A percentile compares a stretch with the other conserved stretches of the same genome.
These are phyloP conservation scores for Apium graveolens DNA, from an alignment of 129 eudicot species.

Conservation along the genomic window DNA sequence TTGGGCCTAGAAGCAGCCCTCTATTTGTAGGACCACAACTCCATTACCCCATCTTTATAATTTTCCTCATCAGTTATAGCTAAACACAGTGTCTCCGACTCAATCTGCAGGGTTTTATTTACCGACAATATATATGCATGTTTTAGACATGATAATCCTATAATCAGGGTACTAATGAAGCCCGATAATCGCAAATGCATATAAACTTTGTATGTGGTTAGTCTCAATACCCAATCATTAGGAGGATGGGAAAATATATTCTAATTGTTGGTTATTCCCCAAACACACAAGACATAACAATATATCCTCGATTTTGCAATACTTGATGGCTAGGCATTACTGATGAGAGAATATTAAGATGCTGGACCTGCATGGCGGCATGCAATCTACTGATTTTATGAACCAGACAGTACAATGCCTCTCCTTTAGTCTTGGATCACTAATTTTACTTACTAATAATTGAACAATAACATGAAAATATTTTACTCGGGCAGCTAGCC, in stretches of 20 bases:
- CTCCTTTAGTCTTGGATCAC: not conserved
- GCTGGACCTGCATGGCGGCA: constrained; percentile 2
- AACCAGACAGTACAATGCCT: not conserved
- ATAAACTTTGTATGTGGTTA: not conserved
- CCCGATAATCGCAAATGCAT: not conserved
- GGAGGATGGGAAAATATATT: not conserved
- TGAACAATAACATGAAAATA: no score
- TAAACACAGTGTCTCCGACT: not conserved
- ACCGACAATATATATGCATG: not conserved
- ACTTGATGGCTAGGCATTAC: not conserved
- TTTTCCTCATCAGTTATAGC: not conserved
- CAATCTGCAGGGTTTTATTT: not conserved
- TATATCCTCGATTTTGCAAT: not conserved
- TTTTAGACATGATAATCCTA: not conserved
- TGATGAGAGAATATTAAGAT: not conserved
- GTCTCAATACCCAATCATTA: not conserved
- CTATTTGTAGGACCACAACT: constrained; percentile 9
- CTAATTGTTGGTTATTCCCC: constrained; percentile 7
- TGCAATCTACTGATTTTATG: not conserved
- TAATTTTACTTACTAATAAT: no score
- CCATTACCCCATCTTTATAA: not conserved
- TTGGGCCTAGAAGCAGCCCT: constrained; percentile 8
- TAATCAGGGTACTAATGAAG: not conserved
- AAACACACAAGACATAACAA: not conserved
- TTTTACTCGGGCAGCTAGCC: no score